Conservation (phyloP, 805 yeast genomes). For the Candida nitratophila region DNA sequence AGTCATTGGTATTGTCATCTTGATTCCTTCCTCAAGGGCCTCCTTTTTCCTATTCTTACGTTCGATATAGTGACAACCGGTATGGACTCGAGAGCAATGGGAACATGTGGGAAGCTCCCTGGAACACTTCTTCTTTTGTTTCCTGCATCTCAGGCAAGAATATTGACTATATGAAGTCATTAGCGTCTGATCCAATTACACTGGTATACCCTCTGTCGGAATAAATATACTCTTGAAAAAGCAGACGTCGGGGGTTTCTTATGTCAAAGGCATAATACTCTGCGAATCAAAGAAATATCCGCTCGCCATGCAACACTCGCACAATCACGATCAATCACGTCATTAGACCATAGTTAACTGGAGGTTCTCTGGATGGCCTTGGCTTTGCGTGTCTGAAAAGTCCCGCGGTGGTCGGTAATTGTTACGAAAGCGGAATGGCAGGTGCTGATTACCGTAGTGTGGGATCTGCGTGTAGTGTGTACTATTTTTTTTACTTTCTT, state of each 20-base stretch:
- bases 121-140: constrained; percentile 36
- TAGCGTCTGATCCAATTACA: not conserved
- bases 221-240: not conserved
- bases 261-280: not conserved
- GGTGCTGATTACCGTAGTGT: too few relatives aligned
- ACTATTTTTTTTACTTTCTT: too few relatives aligned
- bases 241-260: not conserved
- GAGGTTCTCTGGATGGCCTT: too few relatives aligned
- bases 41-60: constrained; percentile 8
- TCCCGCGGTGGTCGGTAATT: too few relatives aligned
- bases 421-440: too few relatives aligned
- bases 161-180: not conserved
- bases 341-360: not conserved
- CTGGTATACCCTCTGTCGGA: too few relatives aligned
- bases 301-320: not conserved
- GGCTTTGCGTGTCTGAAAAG: too few relatives aligned
- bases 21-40: too few relatives aligned
- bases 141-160: constrained; percentile 34
- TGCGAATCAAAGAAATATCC: not conserved
- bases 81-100: constrained; percentile 29
- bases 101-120: constrained; percentile 31
- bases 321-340: not conserved
- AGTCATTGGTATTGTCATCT: not conserved
- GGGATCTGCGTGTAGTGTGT: too few relatives aligned
- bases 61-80: constrained; percentile 31